These are phyloP conservation scores for Pseudoneurospora amorphoporcata DNA, from an alignment of 495 filamentous ascomycete genomes.

Conservation along the genomic window DNA sequence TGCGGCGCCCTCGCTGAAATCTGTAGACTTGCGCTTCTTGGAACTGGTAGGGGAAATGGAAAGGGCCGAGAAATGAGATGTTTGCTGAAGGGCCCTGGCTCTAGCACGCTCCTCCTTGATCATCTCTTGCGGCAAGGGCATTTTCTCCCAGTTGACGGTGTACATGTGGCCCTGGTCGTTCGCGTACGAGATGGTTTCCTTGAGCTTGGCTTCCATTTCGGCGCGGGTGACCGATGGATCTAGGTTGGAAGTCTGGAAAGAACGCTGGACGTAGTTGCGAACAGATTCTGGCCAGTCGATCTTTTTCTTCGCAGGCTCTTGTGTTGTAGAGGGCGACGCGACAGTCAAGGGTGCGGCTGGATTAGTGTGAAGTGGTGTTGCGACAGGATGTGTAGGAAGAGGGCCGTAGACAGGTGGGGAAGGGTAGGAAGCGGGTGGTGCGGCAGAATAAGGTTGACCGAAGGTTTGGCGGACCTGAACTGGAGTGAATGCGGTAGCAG, in stretches of 20 bases:
- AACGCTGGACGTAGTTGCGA: slow-evolving; percentile 71
- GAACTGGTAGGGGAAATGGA: slow-evolving; percentile 12
- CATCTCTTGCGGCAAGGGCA: slow-evolving; percentile 81
- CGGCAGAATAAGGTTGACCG: slow-evolving; percentile 26
- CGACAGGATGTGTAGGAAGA: slow-evolving; percentile 9
- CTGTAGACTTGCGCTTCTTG: slow-evolving; percentile 79
- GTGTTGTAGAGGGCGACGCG: slow-evolving; percentile 8
- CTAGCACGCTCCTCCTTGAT: slow-evolving; percentile 60
- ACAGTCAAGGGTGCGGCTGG: slow-evolving; percentile 8
- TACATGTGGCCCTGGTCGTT: slow-evolving; percentile 59
- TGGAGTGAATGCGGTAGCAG: slow-evolving; percentile 39
- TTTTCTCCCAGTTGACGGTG: slow-evolving; percentile 66
- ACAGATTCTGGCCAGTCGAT: slow-evolving; percentile 68
- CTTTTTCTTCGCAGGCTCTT: slow-evolving; percentile 41
- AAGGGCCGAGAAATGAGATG: neutral
- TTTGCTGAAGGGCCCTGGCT: slow-evolving; percentile 11
- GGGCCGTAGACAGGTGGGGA: slow-evolving; percentile 15
- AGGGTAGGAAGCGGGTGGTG: slow-evolving; percentile 17
- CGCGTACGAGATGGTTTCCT: slow-evolving; percentile 70
- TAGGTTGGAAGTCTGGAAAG: slow-evolving; percentile 62
- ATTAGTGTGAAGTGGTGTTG: slow-evolving; percentile 18
- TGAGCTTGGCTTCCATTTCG: slow-evolving; percentile 78
- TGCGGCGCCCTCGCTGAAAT: slow-evolving; percentile 35
- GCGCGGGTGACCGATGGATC: slow-evolving; percentile 50
- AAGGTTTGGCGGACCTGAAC: slow-evolving; percentile 39